phyloP scores from a whole-genome alignment of 768 basidiomycete species.

The Favolaschia claudopus region DNA sequence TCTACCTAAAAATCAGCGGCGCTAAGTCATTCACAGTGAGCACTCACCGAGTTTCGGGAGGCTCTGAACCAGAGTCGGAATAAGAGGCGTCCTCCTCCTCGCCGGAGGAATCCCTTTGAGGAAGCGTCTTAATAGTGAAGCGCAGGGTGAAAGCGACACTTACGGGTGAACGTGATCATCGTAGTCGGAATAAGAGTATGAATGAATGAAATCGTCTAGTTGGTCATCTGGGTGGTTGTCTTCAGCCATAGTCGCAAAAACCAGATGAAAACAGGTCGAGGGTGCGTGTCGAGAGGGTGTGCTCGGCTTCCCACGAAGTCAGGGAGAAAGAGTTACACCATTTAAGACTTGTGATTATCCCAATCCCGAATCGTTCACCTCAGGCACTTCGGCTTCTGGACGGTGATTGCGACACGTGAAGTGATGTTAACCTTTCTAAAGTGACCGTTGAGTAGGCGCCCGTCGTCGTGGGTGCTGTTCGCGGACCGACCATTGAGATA shows the following conservation, averaged over 20 bases:
- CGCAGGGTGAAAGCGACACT: not conserved
- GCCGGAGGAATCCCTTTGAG: slow-evolving; percentile 12
- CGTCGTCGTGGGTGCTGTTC: not conserved
- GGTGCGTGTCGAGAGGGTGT: slow-evolving; percentile 24
- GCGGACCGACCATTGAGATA: not conserved
- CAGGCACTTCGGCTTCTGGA: slow-evolving; percentile 22
- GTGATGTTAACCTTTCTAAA: too few species aligned
- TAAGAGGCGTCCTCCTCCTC: slow-evolving; percentile 20
- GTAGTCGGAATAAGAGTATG: slow-evolving; percentile 22
- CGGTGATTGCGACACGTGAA: slow-evolving; percentile 23
- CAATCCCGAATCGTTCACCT: slow-evolving; percentile 22
- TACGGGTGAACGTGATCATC: slow-evolving; percentile 9
- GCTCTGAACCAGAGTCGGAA: slow-evolving; percentile 23
- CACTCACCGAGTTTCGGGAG: slow-evolving; percentile 20
- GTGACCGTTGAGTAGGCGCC: slow-evolving; percentile 3
- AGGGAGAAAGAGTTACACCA: slow-evolving; percentile 18
- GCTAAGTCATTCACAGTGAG: not conserved
- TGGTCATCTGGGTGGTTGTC: slow-evolving; percentile 20
- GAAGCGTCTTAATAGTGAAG: too few species aligned
- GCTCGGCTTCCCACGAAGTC: slow-evolving; percentile 30
- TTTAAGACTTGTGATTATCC: slow-evolving; percentile 28
- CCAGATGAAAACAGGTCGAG: slow-evolving; percentile 2
- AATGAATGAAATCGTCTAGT: slow-evolving; percentile 28
- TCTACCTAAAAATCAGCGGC: not conserved
- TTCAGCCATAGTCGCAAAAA: slow-evolving; percentile 16